These are phyloP conservation scores for Fraxinus quadrangulata DNA, from an alignment of 257 asterid species.

Conservation along the genomic window DNA sequence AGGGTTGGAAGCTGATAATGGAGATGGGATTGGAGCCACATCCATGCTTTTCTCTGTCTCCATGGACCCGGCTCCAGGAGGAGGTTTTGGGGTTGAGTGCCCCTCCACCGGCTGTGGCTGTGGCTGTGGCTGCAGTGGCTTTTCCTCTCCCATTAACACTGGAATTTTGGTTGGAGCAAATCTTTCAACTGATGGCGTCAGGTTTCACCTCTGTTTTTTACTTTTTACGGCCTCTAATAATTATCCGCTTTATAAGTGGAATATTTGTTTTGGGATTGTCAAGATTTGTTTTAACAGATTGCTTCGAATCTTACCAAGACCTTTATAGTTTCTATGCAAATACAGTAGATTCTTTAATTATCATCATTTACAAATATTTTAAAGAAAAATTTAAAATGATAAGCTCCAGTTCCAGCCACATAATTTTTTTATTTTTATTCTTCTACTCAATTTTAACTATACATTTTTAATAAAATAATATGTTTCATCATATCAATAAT, in stretches of 20 bases:
- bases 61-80: conserved; percentile 27
- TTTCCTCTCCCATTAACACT: conserved; percentile 42
- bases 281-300: background rate
- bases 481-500: no score
- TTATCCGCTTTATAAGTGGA: background rate
- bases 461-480: no score
- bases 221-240: background rate
- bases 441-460: no score
- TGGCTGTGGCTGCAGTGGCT: conserved; percentile 21
- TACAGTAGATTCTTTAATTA: background rate
- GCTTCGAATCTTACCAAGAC: background rate
- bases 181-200: background rate
- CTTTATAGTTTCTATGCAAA: background rate
- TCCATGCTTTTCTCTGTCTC: conserved; percentile 40
- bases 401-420: no score
- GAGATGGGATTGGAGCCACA: conserved; percentile 29
- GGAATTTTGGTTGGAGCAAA: background rate
- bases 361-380: background rate
- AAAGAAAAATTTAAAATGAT: background rate
- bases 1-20: conserved; percentile 32
- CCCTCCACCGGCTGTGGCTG: conserved; percentile 15
- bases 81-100: conserved; percentile 12
- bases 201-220: background rate
- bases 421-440: no score
- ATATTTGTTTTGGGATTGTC: background rate